phyloP scores from a whole-genome alignment of 2,329 filamentous ascomycete genomes.

The Lecanosticta acicola region DNA sequence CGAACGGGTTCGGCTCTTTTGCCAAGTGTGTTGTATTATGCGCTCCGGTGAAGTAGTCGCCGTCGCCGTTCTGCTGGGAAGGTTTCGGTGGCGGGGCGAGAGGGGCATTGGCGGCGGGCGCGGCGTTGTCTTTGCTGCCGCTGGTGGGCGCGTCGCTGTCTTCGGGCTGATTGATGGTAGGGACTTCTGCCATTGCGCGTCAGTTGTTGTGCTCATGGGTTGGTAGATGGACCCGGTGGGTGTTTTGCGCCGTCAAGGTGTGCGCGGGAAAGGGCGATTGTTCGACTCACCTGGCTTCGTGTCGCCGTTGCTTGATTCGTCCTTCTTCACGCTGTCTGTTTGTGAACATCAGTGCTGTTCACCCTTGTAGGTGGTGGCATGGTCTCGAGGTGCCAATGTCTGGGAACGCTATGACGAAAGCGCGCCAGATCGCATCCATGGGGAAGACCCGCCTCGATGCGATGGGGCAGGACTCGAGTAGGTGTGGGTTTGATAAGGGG shows the following conservation, averaged over 20 bases:
- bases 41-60: conserved; percentile 48
- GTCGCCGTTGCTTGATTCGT: conserved; percentile 7
- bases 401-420: conserved; percentile 1
- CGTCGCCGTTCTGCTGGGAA: conserved; percentile 32
- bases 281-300: conserved; percentile 18
- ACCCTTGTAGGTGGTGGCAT: neutral
- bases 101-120: conserved; percentile 41
- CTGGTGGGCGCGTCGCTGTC: conserved; percentile 16
- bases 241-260: conserved; percentile 4
- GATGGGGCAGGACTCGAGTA: conserved; percentile 1
- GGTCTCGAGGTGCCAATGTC: neutral
- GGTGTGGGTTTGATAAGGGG: conserved; percentile 3
- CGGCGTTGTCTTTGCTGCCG: conserved; percentile 26
- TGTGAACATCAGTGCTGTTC: neutral
- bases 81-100: conserved; percentile 50
- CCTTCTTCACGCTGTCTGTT: conserved; percentile 14
- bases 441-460: conserved; percentile 3
- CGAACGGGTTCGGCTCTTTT: conserved; percentile 92
- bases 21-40: conserved; percentile 49
- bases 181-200: conserved; percentile 21
- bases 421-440: neutral
- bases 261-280: neutral
- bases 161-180: conserved; percentile 34
- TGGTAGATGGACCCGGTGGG: conserved; percentile 3
- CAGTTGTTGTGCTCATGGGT: neutral